Evolutionary conservation across 257 asterid genomes (phyloP), one percentile per base, ranked within the genome.

Genomic region (Fraxinus anomala): DNA sequence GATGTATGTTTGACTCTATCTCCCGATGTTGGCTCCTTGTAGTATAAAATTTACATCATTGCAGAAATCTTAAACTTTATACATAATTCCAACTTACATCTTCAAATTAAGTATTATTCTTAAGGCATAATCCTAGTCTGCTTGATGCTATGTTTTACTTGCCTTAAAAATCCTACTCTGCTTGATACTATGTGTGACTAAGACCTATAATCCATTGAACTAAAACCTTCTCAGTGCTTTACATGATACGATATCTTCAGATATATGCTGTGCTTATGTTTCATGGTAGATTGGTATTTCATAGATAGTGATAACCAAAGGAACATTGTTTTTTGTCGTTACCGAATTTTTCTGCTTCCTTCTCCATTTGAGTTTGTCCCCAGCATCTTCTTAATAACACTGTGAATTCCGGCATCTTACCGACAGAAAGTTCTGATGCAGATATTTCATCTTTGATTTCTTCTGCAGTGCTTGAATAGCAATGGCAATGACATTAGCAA

Each of bases 401-500:
- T 8, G n/a, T 2, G 47, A 40, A 40, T 36, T 6, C 2, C 3
- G 0, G 63, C 14, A 40, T 9, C 21, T 65, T 44, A 21, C 34
- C 65, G 44, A 65, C 11, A 19, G 21, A 4, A 47, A 76, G 63
- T 36, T 76, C 11, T 75, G 3, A 6, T 30, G 36, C 66, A 3
- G 19, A 28, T 30, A 33, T 44, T 47, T 47, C 47, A 14, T 34
- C 59, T 6, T 1, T 70, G 24, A 14, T 37, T 47, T 76, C 51
- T 21, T 72, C 0, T 8, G 91, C 94, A 92, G 97, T 92, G 97
- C 76, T 61, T 92, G 84, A 33, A 33, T 4, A 33, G 36, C 36
- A 33, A 89, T 61, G 94, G 94, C 39, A 90, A 75, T 44, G 97
- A 90, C 89, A 86, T 90, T 78, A 86, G 87, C 91, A 90, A 90